Evolutionary conservation across 208 protist genomes (phyloP).

Genomic region (Wallacemonas sp.): DNA sequence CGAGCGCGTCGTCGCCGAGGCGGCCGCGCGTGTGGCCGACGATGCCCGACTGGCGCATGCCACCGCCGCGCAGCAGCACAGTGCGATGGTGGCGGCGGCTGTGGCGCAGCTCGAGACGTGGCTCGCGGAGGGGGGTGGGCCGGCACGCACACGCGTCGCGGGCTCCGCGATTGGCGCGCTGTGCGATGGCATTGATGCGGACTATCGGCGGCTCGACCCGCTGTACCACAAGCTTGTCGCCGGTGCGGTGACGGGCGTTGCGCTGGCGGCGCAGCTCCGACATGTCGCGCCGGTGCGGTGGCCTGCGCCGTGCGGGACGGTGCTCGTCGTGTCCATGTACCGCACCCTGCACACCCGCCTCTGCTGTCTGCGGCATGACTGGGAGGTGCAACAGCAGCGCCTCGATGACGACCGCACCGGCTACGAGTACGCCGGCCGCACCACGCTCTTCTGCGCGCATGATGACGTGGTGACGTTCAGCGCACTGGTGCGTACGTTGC

Average conservation of each 20-base stretch:
- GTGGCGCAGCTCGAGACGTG: constrained; percentile 13
- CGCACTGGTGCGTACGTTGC: constrained; percentile 46
- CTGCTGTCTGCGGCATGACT: constrained; percentile 38
- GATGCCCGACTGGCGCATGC: constrained; percentile 1
- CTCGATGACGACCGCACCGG: constrained; percentile 34
- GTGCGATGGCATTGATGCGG: constrained; percentile 13
- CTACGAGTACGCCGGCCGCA: constrained; percentile 51
- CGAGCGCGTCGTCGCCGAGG: constrained; percentile 5
- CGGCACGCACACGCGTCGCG: background rate
- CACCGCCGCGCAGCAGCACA: background rate
- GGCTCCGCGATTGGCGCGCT: background rate
- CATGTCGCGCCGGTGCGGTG: constrained; percentile 35
- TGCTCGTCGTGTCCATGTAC: constrained; percentile 62
- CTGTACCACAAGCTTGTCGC: constrained; percentile 18
- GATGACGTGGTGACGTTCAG: constrained; percentile 52
- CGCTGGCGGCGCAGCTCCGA: constrained; percentile 29
- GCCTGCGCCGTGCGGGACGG: constrained; percentile 49
- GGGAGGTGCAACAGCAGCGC: constrained; percentile 54
- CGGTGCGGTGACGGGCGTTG: constrained; percentile 1
- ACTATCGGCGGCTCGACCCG: constrained; percentile 5
- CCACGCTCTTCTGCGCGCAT: constrained; percentile 61
- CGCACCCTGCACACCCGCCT: constrained; percentile 50
- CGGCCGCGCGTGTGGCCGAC: background rate
- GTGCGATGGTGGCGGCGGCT: constrained; percentile 3
- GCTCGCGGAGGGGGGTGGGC: constrained; percentile 15